Evolutionary conservation across 805 yeast species (phyloP).

Genomic region (Saccharomyces kudriavzevii): DNA sequence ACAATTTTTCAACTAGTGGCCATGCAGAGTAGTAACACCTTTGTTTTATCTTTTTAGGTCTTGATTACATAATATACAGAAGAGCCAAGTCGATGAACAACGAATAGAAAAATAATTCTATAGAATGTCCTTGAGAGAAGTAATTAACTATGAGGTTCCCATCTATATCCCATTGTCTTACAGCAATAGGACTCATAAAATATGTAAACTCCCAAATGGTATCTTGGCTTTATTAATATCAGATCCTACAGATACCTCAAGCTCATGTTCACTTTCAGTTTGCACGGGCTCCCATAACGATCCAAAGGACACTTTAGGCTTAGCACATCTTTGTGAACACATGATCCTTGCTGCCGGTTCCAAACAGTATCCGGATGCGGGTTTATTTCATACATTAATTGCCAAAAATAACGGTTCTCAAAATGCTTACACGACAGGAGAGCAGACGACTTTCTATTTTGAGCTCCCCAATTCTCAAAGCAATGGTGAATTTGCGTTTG

Average conservation of each 20-base stretch:
- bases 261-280: conserved; percentile 67
- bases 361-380: conserved; percentile 43
- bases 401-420: conserved; percentile 45
- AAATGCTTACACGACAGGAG: conserved; percentile 67
- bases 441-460: conserved; percentile 55
- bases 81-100: not conserved
- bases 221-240: conserved; percentile 60
- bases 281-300: conserved; percentile 78
- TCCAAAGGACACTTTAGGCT: conserved; percentile 59
- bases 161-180: conserved; percentile 32
- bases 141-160: conserved; percentile 17
- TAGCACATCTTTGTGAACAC: conserved; percentile 90
- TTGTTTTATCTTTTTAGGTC: not conserved
- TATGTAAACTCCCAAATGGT: conserved; percentile 57
- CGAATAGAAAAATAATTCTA: not conserved
- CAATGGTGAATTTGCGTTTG: conserved; percentile 35
- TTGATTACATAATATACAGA: not conserved
- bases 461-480: conserved; percentile 43
- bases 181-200: conserved; percentile 35
- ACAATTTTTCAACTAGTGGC: not conserved
- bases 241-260: conserved; percentile 57
- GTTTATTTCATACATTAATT: conserved; percentile 37
- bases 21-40: not conserved
- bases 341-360: conserved; percentile 49
- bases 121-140: conserved; percentile 15